Evolutionary conservation across 1,284 basidiomycete species (phyloP), one percentile per base, ranked within the genome.

Genomic region (Leccinum angustisporum): DNA sequence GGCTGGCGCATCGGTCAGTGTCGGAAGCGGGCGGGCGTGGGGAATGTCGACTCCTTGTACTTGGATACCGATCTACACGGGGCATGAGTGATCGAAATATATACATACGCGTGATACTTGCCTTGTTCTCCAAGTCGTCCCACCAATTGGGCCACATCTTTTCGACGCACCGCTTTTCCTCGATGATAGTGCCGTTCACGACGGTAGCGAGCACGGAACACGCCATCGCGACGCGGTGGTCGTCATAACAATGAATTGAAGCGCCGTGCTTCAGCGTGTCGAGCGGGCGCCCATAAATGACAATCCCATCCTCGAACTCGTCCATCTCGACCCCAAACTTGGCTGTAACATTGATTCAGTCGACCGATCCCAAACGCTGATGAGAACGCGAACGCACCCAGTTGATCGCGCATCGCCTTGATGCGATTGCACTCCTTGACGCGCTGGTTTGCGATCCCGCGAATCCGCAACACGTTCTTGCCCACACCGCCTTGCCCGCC

Each of bases 121-220:
- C 92, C 85, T 95, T 96, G 79, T 93, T 94, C 73, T 94, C 86
- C 25, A 99, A 82, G 76, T 98, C 97, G 72, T 99, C 97, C 95
- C 97, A 99, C 93, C 96, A 99, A 74, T 96, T 95, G 2, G 97
- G 97, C 97, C 97, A 99, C 0, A 97, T 99, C 84, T 99, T 99
- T 78, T 98, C 97, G 25, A 99, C 97, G 71, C 97, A 98, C 59
- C 97, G 84, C 79, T 97, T 98, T 80, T 99, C 97, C 72, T 98
- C 95, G 43, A 99, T 81, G 63, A 95, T 80, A 1, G 93, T 94
- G 31, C 86, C 87, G 38, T 83, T 79, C 31, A 95, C 80, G 2
- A 93, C 83, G 8, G 88, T 84, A 4, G 90, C 89, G 18, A 99
- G 81, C 21, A 98, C 94, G 62, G 91, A 90, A 80, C 98, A 98